Conservation (phyloP, 2,329 filamentous ascomycete genomes). For the Onygenales sp. region DNA sequence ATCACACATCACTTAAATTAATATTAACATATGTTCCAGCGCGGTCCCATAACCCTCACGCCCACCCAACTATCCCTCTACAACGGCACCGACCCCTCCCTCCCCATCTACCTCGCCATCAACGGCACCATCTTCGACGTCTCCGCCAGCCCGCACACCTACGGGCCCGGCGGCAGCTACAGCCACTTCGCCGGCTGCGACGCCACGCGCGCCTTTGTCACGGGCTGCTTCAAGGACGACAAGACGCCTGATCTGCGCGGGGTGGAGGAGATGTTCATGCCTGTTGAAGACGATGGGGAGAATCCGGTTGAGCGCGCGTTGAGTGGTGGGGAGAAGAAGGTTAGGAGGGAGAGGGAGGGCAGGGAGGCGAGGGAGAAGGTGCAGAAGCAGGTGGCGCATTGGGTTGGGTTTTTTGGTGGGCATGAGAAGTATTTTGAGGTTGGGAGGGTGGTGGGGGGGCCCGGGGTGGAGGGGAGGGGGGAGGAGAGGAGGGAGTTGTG, state of each 20-base stretch:
- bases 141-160: slow-evolving; percentile 45
- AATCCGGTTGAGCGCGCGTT: slow-evolving; percentile 21
- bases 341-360: slow-evolving; percentile 53
- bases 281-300: slow-evolving; percentile 52
- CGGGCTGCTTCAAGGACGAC: slow-evolving; percentile 85
- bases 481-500: slow-evolving; percentile 58
- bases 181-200: slow-evolving; percentile 78
- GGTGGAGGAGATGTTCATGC: slow-evolving; percentile 73
- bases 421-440: slow-evolving; percentile 74
- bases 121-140: slow-evolving; percentile 60
- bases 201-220: slow-evolving; percentile 80
- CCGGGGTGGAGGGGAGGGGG: slow-evolving; percentile 27
- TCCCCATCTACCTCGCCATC: slow-evolving; percentile 83
- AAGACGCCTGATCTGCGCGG: slow-evolving; percentile 75
- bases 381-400: slow-evolving; percentile 61
- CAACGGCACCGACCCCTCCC: slow-evolving; percentile 64
- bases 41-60: slow-evolving; percentile 61
- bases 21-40: slow-evolving; percentile 18
- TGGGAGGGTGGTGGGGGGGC: slow-evolving; percentile 59
- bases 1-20: not conserved
- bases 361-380: slow-evolving; percentile 57
- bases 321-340: slow-evolving; percentile 35
- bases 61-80: slow-evolving; percentile 61
- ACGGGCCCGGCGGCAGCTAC: slow-evolving; percentile 80
- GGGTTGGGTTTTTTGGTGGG: slow-evolving; percentile 73